Percentiles rank a stretch among this genome's conserved stretches.
phyloP scores from a whole-genome alignment of 257 asterid species.

The Solanum habrochaites region DNA sequence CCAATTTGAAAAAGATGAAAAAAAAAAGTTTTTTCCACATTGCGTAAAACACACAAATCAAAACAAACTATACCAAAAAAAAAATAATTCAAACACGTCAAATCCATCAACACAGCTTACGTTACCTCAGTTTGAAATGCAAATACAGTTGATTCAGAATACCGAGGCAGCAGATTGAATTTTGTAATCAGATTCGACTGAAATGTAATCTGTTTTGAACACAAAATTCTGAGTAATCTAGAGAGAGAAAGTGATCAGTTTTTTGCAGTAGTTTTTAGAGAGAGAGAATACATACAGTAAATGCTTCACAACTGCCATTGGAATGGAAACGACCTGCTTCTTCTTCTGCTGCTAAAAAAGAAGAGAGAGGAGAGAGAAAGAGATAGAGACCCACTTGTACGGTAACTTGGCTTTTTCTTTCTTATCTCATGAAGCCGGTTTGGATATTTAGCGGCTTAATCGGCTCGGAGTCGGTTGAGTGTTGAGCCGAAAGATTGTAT shows the following conservation, averaged over 20 bases:
- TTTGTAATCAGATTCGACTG: background rate
- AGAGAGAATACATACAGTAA: slow-evolving; percentile 21
- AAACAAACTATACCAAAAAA: background rate
- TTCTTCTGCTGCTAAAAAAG: slow-evolving; percentile 12
- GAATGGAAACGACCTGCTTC: slow-evolving; percentile 35
- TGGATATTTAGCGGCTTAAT: background rate
- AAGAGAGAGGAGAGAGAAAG: background rate
- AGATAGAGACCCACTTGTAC: slow-evolving; percentile 20
- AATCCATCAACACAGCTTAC: background rate
- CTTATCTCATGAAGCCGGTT: background rate
- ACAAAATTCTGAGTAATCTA: background rate
- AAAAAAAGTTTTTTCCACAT: background rate
- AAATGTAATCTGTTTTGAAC: background rate
- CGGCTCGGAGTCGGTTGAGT: background rate
- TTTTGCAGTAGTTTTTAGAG: background rate
- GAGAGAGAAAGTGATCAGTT: background rate
- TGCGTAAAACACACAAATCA: background rate
- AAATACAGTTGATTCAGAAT: background rate
- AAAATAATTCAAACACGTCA: background rate
- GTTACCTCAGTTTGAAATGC: background rate
- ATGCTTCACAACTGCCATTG: slow-evolving; percentile 59
- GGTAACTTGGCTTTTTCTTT: slow-evolving; percentile 9
- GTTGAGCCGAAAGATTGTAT: background rate
- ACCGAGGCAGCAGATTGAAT: background rate
- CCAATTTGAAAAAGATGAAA: background rate